Conservation (phyloP, 495 filamentous ascomycete genomes). For the Amorphotheca resinae region DNA sequence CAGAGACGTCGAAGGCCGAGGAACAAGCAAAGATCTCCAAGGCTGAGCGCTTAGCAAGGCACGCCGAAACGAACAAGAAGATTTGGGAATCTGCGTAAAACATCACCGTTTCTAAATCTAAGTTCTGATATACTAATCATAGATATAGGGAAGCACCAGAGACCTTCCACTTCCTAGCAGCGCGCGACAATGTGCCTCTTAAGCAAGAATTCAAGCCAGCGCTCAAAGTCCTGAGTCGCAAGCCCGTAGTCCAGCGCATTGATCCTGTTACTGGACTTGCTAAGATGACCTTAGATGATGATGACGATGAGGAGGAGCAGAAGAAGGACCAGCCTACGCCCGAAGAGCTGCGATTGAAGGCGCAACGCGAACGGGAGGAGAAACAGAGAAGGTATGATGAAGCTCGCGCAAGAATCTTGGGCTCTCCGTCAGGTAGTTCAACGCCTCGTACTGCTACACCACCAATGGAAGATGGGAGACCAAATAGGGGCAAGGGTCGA, state of each 20-base stretch:
- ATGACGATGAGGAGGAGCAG: constrained; percentile 48
- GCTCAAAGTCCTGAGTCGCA: constrained; percentile 73
- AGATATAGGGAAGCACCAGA: constrained; percentile 45
- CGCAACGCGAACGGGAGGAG: constrained; percentile 68
- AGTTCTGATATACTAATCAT: constrained; percentile 8
- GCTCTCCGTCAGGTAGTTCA: constrained; percentile 39
- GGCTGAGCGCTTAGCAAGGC: constrained; percentile 65
- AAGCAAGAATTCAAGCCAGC: constrained; percentile 73
- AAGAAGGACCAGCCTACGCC: constrained; percentile 45
- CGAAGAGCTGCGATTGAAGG: constrained; percentile 60
- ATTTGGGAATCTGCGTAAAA: constrained; percentile 90
- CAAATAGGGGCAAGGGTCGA: constrained; percentile 18
- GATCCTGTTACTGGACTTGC: constrained; percentile 43
- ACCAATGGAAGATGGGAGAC: constrained; percentile 34
- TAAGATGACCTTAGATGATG: constrained; percentile 32
- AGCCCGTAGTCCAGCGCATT: constrained; percentile 42
- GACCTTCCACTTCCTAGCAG: constrained; percentile 59
- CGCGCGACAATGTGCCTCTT: constrained; percentile 53
- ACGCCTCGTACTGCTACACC: constrained; percentile 52
- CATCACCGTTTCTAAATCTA: constrained; percentile 27
- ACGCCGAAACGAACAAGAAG: constrained; percentile 68
- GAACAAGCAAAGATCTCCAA: constrained; percentile 43
- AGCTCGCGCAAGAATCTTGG: constrained; percentile 72
- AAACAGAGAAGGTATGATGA: constrained; percentile 84
- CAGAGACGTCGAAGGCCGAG: constrained; percentile 27